These are phyloP conservation scores for Prinsepia uniflora DNA, from an alignment of 306 rosid genomes.

Conservation along the genomic window DNA sequence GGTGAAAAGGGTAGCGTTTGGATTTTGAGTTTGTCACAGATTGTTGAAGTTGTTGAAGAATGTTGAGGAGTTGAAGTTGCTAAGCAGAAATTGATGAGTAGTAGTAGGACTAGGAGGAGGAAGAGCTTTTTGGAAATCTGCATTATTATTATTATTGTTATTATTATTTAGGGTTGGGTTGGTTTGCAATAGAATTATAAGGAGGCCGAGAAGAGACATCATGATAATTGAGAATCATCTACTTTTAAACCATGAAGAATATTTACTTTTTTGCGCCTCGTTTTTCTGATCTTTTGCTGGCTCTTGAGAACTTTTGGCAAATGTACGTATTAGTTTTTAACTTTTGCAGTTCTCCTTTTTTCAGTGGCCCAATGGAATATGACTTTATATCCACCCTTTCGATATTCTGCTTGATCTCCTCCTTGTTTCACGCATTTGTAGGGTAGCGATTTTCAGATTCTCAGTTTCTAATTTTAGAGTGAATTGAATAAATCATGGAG, in stretches of 20 bases:
- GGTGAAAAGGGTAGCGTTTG: slow-evolving; percentile 33
- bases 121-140: slow-evolving; percentile 29
- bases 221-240: slow-evolving; percentile 1
- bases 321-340: background rate
- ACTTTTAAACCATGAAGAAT: slow-evolving; percentile 1
- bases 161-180: background rate
- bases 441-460: too few species aligned
- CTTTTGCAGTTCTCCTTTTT: background rate
- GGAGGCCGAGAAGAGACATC: slow-evolving; percentile 1
- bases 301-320: slow-evolving; percentile 4
- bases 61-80: slow-evolving; percentile 34
- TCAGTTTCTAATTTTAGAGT: too few species aligned
- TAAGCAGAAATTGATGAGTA: slow-evolving; percentile 35
- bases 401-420: background rate
- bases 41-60: slow-evolving; percentile 26
- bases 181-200: background rate
- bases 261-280: background rate
- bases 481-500: too few species aligned
- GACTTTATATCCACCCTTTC: background rate
- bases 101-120: slow-evolving; percentile 35
- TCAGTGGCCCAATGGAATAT: background rate
- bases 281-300: background rate
- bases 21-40: slow-evolving; percentile 40
- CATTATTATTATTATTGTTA: slow-evolving; percentile 28
- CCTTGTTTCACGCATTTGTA: background rate